A percentile compares a stretch with the other conserved stretches of the same genome.
phyloP scores from a whole-genome alignment of 2,329 filamentous ascomycete genomes.

The Sphaerulina populicola region DNA sequence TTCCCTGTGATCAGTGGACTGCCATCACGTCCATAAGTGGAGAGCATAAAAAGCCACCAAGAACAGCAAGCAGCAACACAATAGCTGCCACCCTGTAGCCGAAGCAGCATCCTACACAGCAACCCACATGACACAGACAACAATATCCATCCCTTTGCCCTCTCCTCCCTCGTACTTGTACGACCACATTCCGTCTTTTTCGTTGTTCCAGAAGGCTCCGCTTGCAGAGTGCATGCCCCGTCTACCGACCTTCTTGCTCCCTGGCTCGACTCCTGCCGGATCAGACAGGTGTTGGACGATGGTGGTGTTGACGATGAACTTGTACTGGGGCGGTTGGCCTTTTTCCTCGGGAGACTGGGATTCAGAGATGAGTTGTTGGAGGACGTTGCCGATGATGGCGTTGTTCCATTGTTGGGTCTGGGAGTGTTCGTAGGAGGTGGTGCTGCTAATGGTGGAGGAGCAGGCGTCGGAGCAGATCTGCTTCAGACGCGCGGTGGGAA shows the following conservation, averaged over 20 bases:
- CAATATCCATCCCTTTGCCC: slow-evolving; percentile 46
- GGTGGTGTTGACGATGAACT: slow-evolving; percentile 95
- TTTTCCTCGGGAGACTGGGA: slow-evolving; percentile 18
- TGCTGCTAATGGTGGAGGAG: slow-evolving; percentile 63
- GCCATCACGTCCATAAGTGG: not conserved
- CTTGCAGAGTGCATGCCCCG: slow-evolving; percentile 85
- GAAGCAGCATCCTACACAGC: slow-evolving; percentile 39
- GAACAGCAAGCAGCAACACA: not conserved
- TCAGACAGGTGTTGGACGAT: slow-evolving; percentile 88
- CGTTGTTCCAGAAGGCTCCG: slow-evolving; percentile 83
- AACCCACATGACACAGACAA: slow-evolving; percentile 61
- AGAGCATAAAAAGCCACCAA: not conserved
- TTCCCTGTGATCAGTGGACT: too few relatives aligned
- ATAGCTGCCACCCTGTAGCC: slow-evolving; percentile 6
- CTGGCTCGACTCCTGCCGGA: slow-evolving; percentile 55
- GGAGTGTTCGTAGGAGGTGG: slow-evolving; percentile 76
- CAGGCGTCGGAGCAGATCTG: slow-evolving; percentile 84
- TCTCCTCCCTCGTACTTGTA: slow-evolving; percentile 66
- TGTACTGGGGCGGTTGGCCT: slow-evolving; percentile 58
- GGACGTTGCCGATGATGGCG: slow-evolving; percentile 75
- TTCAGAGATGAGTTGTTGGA: slow-evolving; percentile 69
- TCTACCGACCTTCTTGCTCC: slow-evolving; percentile 61
- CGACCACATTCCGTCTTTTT: slow-evolving; percentile 82
- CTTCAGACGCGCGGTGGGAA: slow-evolving; percentile 67
- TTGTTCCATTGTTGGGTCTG: slow-evolving; percentile 86